Evolutionary conservation across 2,329 filamentous ascomycete species (phyloP).

Genomic region (Alternaria triticina): DNA sequence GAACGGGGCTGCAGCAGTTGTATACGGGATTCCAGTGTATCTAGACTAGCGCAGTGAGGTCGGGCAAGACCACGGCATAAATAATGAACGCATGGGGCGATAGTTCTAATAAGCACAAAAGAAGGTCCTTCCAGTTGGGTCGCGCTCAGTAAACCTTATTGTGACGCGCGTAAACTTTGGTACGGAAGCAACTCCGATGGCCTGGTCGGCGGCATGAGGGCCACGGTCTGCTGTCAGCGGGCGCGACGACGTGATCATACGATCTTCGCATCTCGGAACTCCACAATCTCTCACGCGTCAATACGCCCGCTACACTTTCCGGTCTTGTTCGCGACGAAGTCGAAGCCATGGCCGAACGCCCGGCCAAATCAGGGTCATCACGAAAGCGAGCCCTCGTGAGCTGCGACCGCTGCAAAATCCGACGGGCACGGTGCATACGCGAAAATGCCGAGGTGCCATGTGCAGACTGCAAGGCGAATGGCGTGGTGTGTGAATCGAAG

Average conservation of each 20-base stretch:
- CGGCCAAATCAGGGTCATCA: constrained; percentile 24
- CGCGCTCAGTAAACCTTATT: neutral
- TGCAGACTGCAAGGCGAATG: constrained; percentile 49
- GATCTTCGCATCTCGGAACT: constrained; percentile 6
- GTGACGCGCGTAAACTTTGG: constrained; percentile 4
- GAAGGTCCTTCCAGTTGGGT: neutral
- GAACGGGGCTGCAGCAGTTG: constrained; percentile 90
- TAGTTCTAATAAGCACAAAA: neutral
- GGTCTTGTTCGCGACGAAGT: neutral
- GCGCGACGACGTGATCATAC: neutral
- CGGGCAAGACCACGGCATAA: neutral
- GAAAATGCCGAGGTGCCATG: constrained; percentile 41
- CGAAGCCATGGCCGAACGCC: constrained; percentile 19
- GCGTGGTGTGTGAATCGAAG: constrained; percentile 52
- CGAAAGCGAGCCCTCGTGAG: constrained; percentile 40
- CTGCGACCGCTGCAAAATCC: constrained; percentile 40
- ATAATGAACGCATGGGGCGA: neutral
- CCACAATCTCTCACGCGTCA: constrained; percentile 4
- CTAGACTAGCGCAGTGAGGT: constrained; percentile 53
- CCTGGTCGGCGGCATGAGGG: neutral
- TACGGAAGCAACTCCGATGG: constrained; percentile 10
- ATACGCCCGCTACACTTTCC: neutral
- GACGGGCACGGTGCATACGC: constrained; percentile 39
- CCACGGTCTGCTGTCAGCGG: constrained; percentile 1
- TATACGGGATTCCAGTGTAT: constrained; percentile 95